A percentile compares a stretch with the other conserved stretches of the same genome.
These are phyloP conservation scores for Rhodotorula sp. DNA, from an alignment of 1,284 basidiomycete species.

Conservation along the genomic window DNA sequence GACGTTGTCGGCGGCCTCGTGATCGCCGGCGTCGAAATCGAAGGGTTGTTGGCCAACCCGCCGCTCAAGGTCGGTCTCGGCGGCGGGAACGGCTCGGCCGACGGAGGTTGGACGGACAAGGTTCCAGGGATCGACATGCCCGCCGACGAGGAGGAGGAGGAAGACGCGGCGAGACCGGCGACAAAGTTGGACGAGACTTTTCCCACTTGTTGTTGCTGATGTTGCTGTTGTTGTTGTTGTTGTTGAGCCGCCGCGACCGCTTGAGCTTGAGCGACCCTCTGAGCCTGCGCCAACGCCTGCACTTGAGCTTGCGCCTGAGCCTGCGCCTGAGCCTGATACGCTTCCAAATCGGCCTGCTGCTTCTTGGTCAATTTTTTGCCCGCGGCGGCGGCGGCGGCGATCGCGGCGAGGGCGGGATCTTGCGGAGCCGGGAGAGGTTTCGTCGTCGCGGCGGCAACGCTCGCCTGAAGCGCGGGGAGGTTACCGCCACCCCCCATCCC, in stretches of 20 bases:
- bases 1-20: constrained; percentile 13
- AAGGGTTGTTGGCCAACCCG: constrained; percentile 40
- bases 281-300: constrained; percentile 18
- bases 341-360: constrained; percentile 22
- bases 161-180: not conserved
- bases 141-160: not conserved
- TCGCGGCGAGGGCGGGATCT: constrained; percentile 4
- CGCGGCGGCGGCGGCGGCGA: not conserved
- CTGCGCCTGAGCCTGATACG: constrained; percentile 11
- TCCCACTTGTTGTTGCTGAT: not conserved
- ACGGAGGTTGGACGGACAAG: constrained; percentile 16
- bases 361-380: constrained; percentile 37
- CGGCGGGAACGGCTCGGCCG: constrained; percentile 27
- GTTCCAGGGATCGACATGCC: constrained; percentile 22
- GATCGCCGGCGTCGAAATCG: constrained; percentile 42
- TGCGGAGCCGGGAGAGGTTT: not conserved
- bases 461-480: not conserved
- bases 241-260: constrained; percentile 6
- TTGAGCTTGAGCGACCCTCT: constrained; percentile 15
- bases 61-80: constrained; percentile 42
- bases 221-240: not conserved
- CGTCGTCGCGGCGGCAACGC: not conserved
- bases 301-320: constrained; percentile 16
- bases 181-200: not conserved
- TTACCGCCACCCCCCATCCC: not conserved